Percentiles rank a stretch among this genome's conserved stretches.
phyloP scores from a whole-genome alignment of 139 green algal genomes.

The Bryopsis sp. region DNA sequence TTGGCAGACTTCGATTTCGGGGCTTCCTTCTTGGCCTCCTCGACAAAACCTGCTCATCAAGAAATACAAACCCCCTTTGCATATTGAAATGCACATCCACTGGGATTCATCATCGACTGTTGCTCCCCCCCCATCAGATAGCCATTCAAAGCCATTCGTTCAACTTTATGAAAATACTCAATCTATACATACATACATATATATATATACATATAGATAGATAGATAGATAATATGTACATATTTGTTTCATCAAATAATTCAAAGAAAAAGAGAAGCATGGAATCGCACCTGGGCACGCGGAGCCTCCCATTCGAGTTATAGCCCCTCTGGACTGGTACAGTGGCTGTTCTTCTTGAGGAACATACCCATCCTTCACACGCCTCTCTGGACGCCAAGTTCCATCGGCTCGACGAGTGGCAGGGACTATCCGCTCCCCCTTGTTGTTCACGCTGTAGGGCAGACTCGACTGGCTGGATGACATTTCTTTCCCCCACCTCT shows the following conservation, averaged over 20 bases:
- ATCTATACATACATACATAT: background rate
- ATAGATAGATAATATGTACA: background rate
- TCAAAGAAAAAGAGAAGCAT: background rate
- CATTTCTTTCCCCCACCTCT: background rate
- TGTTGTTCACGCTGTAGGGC: background rate
- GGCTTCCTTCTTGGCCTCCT: background rate
- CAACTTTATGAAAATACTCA: background rate
- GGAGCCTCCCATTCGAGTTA: conserved; percentile 6
- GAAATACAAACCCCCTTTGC: background rate
- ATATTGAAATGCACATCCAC: background rate
- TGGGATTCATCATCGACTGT: background rate
- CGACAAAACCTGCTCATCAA: conserved; percentile 2
- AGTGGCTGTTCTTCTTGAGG: conserved; percentile 78
- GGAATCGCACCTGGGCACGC: background rate
- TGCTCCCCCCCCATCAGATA: background rate
- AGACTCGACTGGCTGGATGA: background rate
- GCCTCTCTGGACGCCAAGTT: conserved; percentile 64
- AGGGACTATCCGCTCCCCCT: conserved; percentile 41
- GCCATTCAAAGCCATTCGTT: background rate
- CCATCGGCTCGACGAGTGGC: conserved; percentile 52
- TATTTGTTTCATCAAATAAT: background rate
- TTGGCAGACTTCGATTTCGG: conserved; percentile 13
- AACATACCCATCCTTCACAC: conserved; percentile 64
- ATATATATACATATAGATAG: too few species aligned
- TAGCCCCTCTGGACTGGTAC: conserved; percentile 37